Percentiles rank a stretch among this genome's conserved stretches.
These are phyloP conservation scores for Termitomyces sp. DNA, from an alignment of 768 basidiomycete species.

Conservation along the genomic window DNA sequence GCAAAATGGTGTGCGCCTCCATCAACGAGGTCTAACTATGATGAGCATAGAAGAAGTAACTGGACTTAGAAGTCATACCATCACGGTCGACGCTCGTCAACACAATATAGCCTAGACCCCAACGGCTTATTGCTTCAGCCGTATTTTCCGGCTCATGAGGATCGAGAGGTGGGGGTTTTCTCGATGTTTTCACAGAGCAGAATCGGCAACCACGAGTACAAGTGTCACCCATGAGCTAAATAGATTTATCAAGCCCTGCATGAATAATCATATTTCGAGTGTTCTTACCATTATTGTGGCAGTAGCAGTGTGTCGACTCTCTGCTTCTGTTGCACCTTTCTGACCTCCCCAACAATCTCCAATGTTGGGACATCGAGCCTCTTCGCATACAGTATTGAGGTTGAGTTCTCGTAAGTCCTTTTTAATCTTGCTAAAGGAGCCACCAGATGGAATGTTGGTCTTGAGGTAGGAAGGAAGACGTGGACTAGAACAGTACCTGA, in stretches of 20 bases:
- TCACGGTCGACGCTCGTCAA: slow-evolving; percentile 96
- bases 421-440: slow-evolving; percentile 89
- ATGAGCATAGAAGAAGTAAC: background rate
- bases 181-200: slow-evolving; percentile 94
- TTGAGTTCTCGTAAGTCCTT: slow-evolving; percentile 88
- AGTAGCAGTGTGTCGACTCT: slow-evolving; percentile 80
- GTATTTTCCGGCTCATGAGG: slow-evolving; percentile 97
- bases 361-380: slow-evolving; percentile 97
- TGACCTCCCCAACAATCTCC: slow-evolving; percentile 99
- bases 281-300: slow-evolving; percentile 93
- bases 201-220: slow-evolving; percentile 98
- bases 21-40: slow-evolving; percentile 74
- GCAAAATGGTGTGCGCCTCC: slow-evolving; percentile 94
- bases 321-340: slow-evolving; percentile 55
- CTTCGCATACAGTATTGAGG: slow-evolving; percentile 96
- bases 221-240: slow-evolving; percentile 96
- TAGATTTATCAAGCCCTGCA: slow-evolving; percentile 1
- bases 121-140: slow-evolving; percentile 94
- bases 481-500: slow-evolving; percentile 42
- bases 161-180: slow-evolving; percentile 83
- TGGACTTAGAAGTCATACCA: slow-evolving; percentile 45
- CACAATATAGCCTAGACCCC: slow-evolving; percentile 98
- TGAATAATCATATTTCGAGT: background rate
- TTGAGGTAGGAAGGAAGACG: slow-evolving; percentile 86
- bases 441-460: slow-evolving; percentile 86